phyloP scores from a whole-genome alignment of 2,329 filamentous ascomycete genomes.

The Leptographium radiaticola region DNA sequence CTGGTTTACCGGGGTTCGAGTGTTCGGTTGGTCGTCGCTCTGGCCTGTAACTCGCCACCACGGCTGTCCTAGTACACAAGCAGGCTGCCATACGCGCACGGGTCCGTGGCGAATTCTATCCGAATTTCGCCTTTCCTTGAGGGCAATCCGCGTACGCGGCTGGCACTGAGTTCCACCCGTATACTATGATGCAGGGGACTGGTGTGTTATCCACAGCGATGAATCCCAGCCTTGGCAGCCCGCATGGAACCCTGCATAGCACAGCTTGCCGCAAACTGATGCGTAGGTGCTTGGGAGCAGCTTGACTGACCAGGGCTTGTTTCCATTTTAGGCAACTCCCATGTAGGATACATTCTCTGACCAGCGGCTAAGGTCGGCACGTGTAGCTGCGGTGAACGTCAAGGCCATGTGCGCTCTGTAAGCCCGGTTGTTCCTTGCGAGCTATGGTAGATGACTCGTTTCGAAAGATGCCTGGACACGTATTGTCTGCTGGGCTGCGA shows the following conservation, averaged over 20 bases:
- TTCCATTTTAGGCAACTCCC: conserved; percentile 2
- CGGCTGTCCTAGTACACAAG: too few relatives aligned
- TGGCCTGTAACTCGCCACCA: neutral
- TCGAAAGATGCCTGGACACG: too few relatives aligned
- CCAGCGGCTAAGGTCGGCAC: conserved; percentile 1
- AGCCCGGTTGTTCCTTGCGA: neutral
- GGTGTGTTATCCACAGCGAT: conserved; percentile 8
- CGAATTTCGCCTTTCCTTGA: neutral
- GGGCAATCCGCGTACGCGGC: conserved; percentile 3
- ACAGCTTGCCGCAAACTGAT: conserved; percentile 5
- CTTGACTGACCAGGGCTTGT: conserved; percentile 7
- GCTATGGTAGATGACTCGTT: neutral
- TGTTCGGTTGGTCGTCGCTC: too few relatives aligned
- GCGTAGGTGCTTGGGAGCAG: neutral
- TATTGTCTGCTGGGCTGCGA: neutral
- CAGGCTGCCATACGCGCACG: neutral
- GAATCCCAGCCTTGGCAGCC: conserved; percentile 10
- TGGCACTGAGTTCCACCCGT: conserved; percentile 5
- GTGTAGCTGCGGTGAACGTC: neutral
- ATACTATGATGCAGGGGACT: conserved; percentile 9
- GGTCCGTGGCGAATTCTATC: conserved; percentile 3
- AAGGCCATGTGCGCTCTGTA: neutral
- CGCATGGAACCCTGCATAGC: neutral
- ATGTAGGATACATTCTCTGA: conserved; percentile 6
- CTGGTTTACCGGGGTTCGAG: neutral